phyloP scores from a whole-genome alignment of 257 asterid species.

The Scutellaria barbata region DNA sequence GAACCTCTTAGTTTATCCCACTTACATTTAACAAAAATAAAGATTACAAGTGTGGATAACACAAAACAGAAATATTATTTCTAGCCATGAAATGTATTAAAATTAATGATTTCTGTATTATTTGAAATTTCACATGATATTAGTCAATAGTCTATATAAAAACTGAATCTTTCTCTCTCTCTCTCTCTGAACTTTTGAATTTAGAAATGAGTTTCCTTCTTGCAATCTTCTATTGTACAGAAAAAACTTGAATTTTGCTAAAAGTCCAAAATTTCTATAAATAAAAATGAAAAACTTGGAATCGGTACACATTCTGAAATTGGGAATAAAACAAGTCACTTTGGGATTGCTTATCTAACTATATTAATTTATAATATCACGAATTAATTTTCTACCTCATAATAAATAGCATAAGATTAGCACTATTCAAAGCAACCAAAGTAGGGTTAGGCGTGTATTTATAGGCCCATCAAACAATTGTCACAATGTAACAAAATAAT shows the following conservation, averaged over 20 bases:
- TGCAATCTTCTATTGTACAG: background rate
- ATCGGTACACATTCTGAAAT: no score
- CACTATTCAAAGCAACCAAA: slow-evolving; percentile 22
- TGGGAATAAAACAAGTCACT: background rate
- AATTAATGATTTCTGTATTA: no score
- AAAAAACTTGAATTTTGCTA: no score
- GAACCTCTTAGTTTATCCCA: no score
- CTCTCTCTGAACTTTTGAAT: background rate
- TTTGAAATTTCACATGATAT: no score
- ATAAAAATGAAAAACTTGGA: background rate
- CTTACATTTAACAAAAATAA: no score
- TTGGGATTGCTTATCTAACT: background rate
- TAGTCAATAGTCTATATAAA: no score
- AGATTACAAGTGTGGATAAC: no score
- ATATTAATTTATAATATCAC: background rate
- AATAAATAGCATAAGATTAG: background rate
- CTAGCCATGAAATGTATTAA: no score
- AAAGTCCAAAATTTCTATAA: background rate
- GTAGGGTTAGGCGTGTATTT: slow-evolving; percentile 37
- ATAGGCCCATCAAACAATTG: slow-evolving; percentile 28
- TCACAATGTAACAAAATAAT: slow-evolving; percentile 29
- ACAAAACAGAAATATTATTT: no score
- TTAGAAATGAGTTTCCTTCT: background rate
- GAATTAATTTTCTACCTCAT: background rate
- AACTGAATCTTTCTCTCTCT: background rate